phyloP scores from a whole-genome alignment of 1,284 basidiomycete species.

The Cutaneotrichosporon sp. region DNA sequence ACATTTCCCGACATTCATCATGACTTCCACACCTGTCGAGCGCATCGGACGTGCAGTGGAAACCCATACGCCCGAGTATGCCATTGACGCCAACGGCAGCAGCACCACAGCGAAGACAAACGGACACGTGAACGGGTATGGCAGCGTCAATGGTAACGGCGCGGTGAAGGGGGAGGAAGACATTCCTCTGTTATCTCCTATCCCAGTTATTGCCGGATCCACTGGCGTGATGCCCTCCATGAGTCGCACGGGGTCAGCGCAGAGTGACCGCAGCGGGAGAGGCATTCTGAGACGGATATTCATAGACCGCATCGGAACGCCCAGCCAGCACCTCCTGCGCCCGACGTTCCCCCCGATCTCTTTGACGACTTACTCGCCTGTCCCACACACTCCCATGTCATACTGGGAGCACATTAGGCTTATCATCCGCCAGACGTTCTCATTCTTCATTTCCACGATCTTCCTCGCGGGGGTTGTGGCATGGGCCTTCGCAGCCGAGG shows the following conservation, averaged over 20 bases:
- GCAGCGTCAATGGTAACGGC: no score
- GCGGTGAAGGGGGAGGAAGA: no score
- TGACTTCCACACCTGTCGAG: not conserved
- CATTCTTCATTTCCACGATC: conserved; percentile 53
- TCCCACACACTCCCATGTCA: conserved; percentile 33
- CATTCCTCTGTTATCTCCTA: no score
- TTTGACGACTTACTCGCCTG: conserved; percentile 42
- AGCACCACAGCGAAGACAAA: no score
- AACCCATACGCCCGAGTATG: conserved; percentile 31
- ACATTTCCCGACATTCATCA: not conserved
- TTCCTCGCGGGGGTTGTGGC: conserved; percentile 52
- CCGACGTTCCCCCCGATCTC: conserved; percentile 49
- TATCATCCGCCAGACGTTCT: conserved; percentile 51
- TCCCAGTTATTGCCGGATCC: no score
- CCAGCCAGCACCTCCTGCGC: conserved; percentile 44
- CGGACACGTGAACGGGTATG: no score
- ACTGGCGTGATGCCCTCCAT: not conserved
- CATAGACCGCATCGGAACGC: conserved; percentile 44
- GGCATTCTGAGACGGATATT: conserved; percentile 44
- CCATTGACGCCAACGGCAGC: conserved; percentile 20
- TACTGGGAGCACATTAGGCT: conserved; percentile 42
- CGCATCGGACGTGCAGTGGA: not conserved
- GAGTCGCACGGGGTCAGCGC: conserved; percentile 31
- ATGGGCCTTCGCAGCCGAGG: conserved; percentile 46
- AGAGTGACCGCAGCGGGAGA: conserved; percentile 25